Base-by-base conservation (phyloP, 768 basidiomycete genomes). In the Fibroporia radiculosa region DNA sequence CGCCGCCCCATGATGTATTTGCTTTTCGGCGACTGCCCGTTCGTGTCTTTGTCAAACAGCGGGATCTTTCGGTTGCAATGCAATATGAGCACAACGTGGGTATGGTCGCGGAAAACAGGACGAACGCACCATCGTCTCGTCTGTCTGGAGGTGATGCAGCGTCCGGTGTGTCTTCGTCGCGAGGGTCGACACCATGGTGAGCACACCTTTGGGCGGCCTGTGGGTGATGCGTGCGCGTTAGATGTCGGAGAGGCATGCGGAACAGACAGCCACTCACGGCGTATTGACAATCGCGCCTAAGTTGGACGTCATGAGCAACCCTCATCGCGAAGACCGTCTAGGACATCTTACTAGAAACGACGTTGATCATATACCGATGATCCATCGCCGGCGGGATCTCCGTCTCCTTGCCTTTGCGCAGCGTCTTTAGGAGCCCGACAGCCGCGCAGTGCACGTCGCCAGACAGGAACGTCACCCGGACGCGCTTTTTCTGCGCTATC, bases 391-490 rank as follows among this genome's bases (percentile, higher is more conserved):
- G 79, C 3, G 67, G 60, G 5, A 83, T 35, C 36, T 72, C 74
- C 3, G 65, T 58, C 27, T 63, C 65, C 56, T 78, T 82, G 2
- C 56, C 60, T 47, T 64, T 64, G 46, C 66, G 70, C 33, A 84
- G 67, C 1, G 86, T 86, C 63, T 82, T 89, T 51, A 93, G 66
- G 2, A 82, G 62, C 2, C 85, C 87, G 0, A 92, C 87, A 1
- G 89, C 86, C 0, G 87, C 87, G 53, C 87, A 87, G 58, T 97
- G 95, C 12, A 97, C 95, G 60, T 99, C 93, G 3, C 96, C 96
- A 0, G 84, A 84, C 14, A 98, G 57, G 63, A 93, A 93, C 0
- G 82, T 75, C n/a, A 99, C 71, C 22, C 96, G 78, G 24, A 84
- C 62, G 22, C 73, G 70, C 61, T 77, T 80, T 38, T 65, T 61